These are phyloP conservation scores for Fragaria iinumae DNA, from an alignment of 306 rosid genomes.

Conservation along the genomic window DNA sequence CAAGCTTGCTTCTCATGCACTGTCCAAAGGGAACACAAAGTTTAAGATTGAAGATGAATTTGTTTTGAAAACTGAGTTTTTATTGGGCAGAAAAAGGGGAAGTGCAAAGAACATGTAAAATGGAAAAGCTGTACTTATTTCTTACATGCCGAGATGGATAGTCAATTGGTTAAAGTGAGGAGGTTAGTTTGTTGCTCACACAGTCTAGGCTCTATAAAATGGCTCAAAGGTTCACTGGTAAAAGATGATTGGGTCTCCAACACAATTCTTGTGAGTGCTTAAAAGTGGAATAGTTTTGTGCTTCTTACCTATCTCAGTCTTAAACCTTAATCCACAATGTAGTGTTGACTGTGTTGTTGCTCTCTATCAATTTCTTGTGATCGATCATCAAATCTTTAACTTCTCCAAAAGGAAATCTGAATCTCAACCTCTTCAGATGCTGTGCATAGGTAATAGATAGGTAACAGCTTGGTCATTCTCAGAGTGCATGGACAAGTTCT, in stretches of 20 bases:
- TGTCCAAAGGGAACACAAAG: conserved; percentile 13
- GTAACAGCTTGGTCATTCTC: neutral
- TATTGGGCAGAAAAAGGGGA: conserved; percentile 23
- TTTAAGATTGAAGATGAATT: conserved; percentile 12
- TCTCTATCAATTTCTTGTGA: conserved; percentile 10
- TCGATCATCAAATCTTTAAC: neutral
- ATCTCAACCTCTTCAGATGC: neutral
- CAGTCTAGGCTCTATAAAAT: conserved; percentile 24
- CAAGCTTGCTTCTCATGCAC: conserved; percentile 11
- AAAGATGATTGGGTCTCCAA: conserved; percentile 17
- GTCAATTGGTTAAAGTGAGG: conserved; percentile 28
- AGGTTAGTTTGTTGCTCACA: conserved; percentile 34
- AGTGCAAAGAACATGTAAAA: conserved; percentile 37
- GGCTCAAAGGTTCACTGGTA: conserved; percentile 1
- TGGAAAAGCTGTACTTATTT: conserved; percentile 22
- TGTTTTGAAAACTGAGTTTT: conserved; percentile 12
- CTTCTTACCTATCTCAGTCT: conserved; percentile 39
- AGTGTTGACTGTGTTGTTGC: conserved; percentile 3
- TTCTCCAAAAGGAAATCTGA: neutral
- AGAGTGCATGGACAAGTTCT: conserved; percentile 5
- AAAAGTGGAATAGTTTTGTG: conserved; percentile 34
- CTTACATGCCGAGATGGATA: conserved; percentile 17
- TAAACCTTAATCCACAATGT: conserved; percentile 20
- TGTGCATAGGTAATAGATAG: neutral
- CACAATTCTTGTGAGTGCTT: conserved; percentile 50